phyloP scores from a whole-genome alignment of 495 filamentous ascomycete genomes.

The Polyplosphaeria fusca region DNA sequence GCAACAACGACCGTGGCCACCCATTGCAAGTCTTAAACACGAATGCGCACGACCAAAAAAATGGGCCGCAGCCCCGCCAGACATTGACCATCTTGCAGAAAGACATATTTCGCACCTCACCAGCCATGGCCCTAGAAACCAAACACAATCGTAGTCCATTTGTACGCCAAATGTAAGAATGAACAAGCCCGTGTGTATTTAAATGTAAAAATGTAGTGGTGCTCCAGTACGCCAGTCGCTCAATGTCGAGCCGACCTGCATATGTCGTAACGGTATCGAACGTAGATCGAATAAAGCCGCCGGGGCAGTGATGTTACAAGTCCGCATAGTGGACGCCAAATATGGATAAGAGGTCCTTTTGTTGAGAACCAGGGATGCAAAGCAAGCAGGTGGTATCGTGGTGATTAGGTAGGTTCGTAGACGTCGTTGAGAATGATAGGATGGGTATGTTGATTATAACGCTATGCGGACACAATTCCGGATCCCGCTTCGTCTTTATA shows the following conservation, averaged over 20 bases:
- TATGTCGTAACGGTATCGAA: not conserved
- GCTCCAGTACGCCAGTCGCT: not conserved
- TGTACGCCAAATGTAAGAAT: not conserved
- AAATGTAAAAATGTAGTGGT: not conserved
- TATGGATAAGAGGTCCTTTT: slow-evolving; percentile 11
- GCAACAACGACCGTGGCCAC: not conserved
- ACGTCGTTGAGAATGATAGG: not conserved
- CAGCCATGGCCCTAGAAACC: not conserved
- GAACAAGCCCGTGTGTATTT: not conserved
- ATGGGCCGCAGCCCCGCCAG: not conserved
- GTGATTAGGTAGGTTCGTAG: slow-evolving; percentile 10
- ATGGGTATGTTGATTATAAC: not conserved
- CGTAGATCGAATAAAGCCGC: slow-evolving; percentile 4
- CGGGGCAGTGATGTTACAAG: slow-evolving; percentile 26
- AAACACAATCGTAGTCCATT: not conserved
- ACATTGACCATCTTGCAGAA: not conserved
- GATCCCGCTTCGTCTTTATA: slow-evolving; percentile 24
- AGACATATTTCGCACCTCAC: too few relatives aligned
- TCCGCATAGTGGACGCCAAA: slow-evolving; percentile 6
- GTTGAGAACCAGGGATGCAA: not conserved
- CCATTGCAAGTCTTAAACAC: not conserved
- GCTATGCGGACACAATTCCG: slow-evolving; percentile 13
- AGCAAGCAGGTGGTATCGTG: not conserved
- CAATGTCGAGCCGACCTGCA: not conserved
- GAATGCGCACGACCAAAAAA: not conserved